A percentile compares a stretch with the other conserved stretches of the same genome.
Conservation (phyloP, 495 filamentous ascomycete genomes). For the Umbilicaria muhlenbergii region DNA sequence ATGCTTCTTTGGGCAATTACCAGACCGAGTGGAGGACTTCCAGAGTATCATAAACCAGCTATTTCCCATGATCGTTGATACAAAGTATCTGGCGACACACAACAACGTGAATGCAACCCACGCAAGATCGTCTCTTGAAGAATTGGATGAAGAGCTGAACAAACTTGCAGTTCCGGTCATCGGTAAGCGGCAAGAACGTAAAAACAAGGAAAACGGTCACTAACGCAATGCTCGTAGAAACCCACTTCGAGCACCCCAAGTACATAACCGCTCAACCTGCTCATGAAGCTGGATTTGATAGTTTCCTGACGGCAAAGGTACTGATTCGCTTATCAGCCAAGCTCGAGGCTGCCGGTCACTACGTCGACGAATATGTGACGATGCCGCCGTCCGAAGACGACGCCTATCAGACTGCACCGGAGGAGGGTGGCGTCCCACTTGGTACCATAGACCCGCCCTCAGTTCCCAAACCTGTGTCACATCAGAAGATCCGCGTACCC, state of each 20-base stretch:
- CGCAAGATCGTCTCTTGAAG: constrained; percentile 32
- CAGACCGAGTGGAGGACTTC: constrained; percentile 45
- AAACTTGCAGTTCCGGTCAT: constrained; percentile 27
- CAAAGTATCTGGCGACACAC: constrained; percentile 57
- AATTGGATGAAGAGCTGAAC: constrained; percentile 28
- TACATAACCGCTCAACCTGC: constrained; percentile 25
- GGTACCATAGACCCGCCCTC: background rate
- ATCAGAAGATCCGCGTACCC: too few species aligned
- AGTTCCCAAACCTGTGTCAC: too few species aligned
- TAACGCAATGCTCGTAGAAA: constrained; percentile 15
- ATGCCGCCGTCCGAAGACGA: constrained; percentile 4
- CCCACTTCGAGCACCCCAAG: constrained; percentile 28
- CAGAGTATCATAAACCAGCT: constrained; percentile 31
- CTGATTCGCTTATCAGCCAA: constrained; percentile 44
- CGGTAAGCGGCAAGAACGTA: constrained; percentile 17
- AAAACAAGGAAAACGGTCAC: background rate
- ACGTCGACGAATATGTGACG: constrained; percentile 5
- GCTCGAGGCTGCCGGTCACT: constrained; percentile 19
- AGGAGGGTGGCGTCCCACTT: background rate
- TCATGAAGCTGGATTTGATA: constrained; percentile 65
- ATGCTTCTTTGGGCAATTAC: constrained; percentile 53
- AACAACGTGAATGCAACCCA: constrained; percentile 29
- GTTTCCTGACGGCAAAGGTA: constrained; percentile 49
- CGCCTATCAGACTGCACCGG: constrained; percentile 1
- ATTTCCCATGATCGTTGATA: constrained; percentile 62